Base-by-base conservation (phyloP, 805 yeast genomes). In the Lipomyces yamadae region DNA sequence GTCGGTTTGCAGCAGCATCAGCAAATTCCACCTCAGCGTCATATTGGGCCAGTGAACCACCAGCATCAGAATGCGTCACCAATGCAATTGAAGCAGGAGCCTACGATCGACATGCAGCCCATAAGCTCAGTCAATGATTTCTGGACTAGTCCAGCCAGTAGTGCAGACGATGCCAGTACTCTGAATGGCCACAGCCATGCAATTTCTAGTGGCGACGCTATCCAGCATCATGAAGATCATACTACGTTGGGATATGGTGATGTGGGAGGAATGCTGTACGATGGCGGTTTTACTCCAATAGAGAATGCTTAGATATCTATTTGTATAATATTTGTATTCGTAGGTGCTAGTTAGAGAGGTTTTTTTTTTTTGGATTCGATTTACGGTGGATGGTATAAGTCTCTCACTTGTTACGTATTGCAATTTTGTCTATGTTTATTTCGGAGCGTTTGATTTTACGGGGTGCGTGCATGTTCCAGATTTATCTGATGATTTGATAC, bases 71-170 rank as follows among this genome's bases (percentile, higher is more conserved):
- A 45, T 15, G 2, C 39, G 62, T 45, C 53, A 35, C 53, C n/a
- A 29, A 24, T 45, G 11, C 18, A 33, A 3, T 15, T 56, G 42
- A 63, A 63, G 42, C 58, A 18, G 8, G 66, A 63, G 29, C 48
- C 63, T n/a, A 60, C 55, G 18, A 13, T 63, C 18, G 60, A 58
- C 35, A 48, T 50, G 18, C 30, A 10, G 15, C 4, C 55, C 11
- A 32, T 32, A 5, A 52, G 13, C 29, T 15, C 34, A 7, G 55
- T 52, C 33, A 52, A 54, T 34, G 66, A 59, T 30, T 63, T 54
- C 45, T 63, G 66, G 66, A 50, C 66, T 3, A 60, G 63, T 54
- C 66, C 66, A 7, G 63, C 54, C 15, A 63, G 66, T 48, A 63
- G 66, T 33, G 58, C 37, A 29, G 63, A 59, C 13, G 66, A 63